These are phyloP conservation scores for Calvatia gigantea DNA, from an alignment of 768 basidiomycete species.

Conservation along the genomic window DNA sequence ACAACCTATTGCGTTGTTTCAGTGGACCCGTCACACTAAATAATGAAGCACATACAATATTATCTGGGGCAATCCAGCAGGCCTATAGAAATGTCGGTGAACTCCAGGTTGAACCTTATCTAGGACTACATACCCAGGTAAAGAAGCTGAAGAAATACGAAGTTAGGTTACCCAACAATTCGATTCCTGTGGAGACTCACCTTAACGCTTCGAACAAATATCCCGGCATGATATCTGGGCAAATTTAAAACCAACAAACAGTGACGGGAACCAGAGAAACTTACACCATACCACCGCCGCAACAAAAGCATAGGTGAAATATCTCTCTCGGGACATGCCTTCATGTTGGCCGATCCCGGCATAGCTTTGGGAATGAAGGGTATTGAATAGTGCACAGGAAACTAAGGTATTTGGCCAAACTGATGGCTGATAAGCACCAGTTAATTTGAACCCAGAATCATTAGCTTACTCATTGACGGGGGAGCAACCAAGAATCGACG, in stretches of 20 bases:
- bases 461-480: constrained; percentile 54
- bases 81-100: constrained; percentile 36
- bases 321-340: constrained; percentile 55
- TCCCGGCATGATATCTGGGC: constrained; percentile 55
- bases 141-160: constrained; percentile 32
- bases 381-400: constrained; percentile 69
- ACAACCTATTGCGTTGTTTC: constrained; percentile 34
- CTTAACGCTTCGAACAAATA: constrained; percentile 60
- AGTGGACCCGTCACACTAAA: not conserved
- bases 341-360: constrained; percentile 51
- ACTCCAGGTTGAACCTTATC: not conserved
- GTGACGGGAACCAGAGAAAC: constrained; percentile 13
- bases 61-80: constrained; percentile 62
- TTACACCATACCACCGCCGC: constrained; percentile 44
- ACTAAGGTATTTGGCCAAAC: constrained; percentile 77
- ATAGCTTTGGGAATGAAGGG: constrained; percentile 60
- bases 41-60: constrained; percentile 39
- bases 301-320: constrained; percentile 53
- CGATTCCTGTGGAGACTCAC: constrained; percentile 22
- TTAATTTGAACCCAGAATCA: not conserved
- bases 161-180: not conserved
- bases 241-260: not conserved
- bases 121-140: constrained; percentile 36
- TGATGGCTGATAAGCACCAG: constrained; percentile 19
- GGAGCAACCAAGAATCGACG: constrained; percentile 64